A percentile compares a stretch with the other conserved stretches of the same genome.
Conservation (phyloP, 371 early-diverging fungal genomes). For the Fennellomyces sp. region DNA sequence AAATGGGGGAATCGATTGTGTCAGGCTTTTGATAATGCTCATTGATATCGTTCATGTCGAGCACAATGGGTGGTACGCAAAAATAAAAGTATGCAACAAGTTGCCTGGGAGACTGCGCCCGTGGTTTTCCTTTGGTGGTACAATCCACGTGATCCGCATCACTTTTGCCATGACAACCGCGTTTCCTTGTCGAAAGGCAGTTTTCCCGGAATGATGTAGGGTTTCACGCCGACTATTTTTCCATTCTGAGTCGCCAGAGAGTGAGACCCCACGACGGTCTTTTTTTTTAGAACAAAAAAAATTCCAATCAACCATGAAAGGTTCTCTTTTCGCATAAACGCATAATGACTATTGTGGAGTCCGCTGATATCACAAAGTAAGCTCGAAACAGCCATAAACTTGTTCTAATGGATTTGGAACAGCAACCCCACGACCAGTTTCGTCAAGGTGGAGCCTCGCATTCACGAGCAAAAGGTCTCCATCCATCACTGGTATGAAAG, state of each 20-base stretch:
- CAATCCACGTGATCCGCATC: too few species aligned
- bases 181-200: too few species aligned
- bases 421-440: slow-evolving; percentile 24
- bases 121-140: neutral
- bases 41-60: slow-evolving; percentile 1
- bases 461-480: slow-evolving; percentile 58
- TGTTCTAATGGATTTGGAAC: neutral
- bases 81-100: too few species aligned
- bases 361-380: slow-evolving; percentile 14
- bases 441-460: slow-evolving; percentile 39
- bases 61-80: too few species aligned
- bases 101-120: neutral
- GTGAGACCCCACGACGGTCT: neutral
- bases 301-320: neutral
- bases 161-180: too few species aligned
- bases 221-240: too few species aligned
- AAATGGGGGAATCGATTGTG: slow-evolving; percentile 24
- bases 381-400: neutral
- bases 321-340: neutral
- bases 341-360: slow-evolving; percentile 13
- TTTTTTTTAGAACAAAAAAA: neutral
- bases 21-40: slow-evolving; percentile 24
- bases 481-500: slow-evolving; percentile 65
- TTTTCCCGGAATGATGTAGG: too few species aligned
- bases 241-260: too few species aligned